These are phyloP conservation scores for Cucumis cinereus DNA, from an alignment of 306 rosid species.

Conservation along the genomic window DNA sequence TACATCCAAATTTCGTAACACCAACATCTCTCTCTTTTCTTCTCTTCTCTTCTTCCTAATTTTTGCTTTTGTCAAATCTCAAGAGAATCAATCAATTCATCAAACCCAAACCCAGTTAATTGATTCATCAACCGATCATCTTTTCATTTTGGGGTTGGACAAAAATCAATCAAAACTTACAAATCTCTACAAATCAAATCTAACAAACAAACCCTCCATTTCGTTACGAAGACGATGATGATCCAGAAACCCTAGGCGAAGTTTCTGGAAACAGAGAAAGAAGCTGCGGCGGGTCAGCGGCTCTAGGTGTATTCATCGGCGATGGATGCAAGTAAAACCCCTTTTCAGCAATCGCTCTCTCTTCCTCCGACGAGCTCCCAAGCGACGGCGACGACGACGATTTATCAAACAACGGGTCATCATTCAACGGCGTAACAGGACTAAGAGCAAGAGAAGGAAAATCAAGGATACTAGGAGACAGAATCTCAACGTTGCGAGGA, in stretches of 20 bases:
- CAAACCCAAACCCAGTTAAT: not conserved
- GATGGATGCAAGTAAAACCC: slow-evolving; percentile 79
- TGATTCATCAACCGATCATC: not conserved
- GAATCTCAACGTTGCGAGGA: slow-evolving; percentile 62
- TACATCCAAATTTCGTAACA: not conserved
- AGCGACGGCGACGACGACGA: slow-evolving; percentile 48
- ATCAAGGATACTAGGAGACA: slow-evolving; percentile 76
- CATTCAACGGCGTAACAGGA: slow-evolving; percentile 77
- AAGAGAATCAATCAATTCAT: not conserved
- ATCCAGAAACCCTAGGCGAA: slow-evolving; percentile 71
- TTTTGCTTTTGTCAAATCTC: not conserved
- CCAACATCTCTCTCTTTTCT: not conserved
- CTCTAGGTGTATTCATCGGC: slow-evolving; percentile 57
- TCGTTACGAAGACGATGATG: not conserved
- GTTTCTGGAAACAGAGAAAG: slow-evolving; percentile 67
- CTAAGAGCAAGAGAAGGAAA: slow-evolving; percentile 83
- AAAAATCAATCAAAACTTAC: slow-evolving; percentile 1
- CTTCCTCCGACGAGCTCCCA: slow-evolving; percentile 83
- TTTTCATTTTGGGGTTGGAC: too few species aligned
- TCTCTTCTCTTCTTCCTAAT: not conserved
- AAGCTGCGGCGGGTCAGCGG: slow-evolving; percentile 63
- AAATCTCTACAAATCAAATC: not conserved
- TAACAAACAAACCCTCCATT: not conserved
- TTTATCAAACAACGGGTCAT: slow-evolving; percentile 65
- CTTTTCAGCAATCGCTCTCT: slow-evolving; percentile 81